Evolutionary conservation across 208 protist species (phyloP).

Genomic region (Leishmania tarentolae): DNA sequence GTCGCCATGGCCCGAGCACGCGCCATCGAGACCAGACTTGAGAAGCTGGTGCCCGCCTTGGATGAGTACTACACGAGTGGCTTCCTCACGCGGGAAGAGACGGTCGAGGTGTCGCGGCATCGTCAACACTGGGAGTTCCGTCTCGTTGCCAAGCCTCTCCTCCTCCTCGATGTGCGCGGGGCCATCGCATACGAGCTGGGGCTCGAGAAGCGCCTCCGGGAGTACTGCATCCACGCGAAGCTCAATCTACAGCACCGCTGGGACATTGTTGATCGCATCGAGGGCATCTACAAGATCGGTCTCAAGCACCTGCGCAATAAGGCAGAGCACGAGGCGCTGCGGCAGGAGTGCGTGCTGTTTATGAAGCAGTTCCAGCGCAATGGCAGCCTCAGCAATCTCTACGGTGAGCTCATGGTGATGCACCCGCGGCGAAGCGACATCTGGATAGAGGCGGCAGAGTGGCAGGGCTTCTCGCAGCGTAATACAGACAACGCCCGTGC

Average conservation of each 20-base stretch:
- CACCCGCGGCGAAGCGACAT: constrained; percentile 66
- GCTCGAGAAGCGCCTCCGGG: constrained; percentile 62
- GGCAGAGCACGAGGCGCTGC: constrained; percentile 56
- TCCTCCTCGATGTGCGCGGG: constrained; percentile 82
- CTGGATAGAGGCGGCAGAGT: constrained; percentile 82
- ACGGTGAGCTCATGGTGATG: constrained; percentile 72
- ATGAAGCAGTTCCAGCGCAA: constrained; percentile 64
- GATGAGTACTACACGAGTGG: constrained; percentile 89
- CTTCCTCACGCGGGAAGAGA: constrained; percentile 75
- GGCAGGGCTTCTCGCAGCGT: constrained; percentile 54
- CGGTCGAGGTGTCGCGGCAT: constrained; percentile 63
- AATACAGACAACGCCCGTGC: constrained; percentile 80
- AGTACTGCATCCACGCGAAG: constrained; percentile 72
- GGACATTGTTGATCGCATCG: constrained; percentile 78
- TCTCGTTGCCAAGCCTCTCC: constrained; percentile 85
- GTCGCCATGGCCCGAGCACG: constrained; percentile 72
- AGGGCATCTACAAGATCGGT: constrained; percentile 83
- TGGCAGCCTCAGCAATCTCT: constrained; percentile 66
- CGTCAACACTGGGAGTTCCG: constrained; percentile 88
- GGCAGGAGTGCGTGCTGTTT: constrained; percentile 64
- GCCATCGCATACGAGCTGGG: constrained; percentile 77
- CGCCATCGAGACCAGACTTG: constrained; percentile 87
- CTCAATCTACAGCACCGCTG: constrained; percentile 81
- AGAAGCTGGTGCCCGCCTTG: constrained; percentile 82
- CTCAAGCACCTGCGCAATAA: constrained; percentile 68